These are phyloP conservation scores for Dioszegia crocea DNA, from an alignment of 768 basidiomycete genomes.

Conservation along the genomic window DNA sequence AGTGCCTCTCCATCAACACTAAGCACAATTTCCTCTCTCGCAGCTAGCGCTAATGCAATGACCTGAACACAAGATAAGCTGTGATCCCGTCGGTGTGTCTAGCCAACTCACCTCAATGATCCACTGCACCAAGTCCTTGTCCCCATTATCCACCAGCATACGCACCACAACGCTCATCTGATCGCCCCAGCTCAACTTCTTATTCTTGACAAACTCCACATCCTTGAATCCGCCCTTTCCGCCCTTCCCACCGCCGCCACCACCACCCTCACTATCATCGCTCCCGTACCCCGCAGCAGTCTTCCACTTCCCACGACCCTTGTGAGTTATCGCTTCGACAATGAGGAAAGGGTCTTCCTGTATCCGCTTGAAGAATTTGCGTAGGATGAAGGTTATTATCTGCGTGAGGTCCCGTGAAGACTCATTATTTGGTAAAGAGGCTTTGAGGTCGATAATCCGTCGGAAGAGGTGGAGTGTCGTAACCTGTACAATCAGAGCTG, in stretches of 20 bases:
- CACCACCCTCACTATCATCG: slow-evolving; percentile 40
- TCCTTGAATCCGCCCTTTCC: slow-evolving; percentile 54
- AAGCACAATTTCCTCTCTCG: slow-evolving; percentile 50
- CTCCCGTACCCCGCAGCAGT: slow-evolving; percentile 33
- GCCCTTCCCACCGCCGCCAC: slow-evolving; percentile 37
- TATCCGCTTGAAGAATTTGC: slow-evolving; percentile 90
- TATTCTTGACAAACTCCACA: slow-evolving; percentile 74
- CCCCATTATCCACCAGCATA: slow-evolving; percentile 64
- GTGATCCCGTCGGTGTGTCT: no score
- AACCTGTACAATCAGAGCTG: slow-evolving; percentile 63
- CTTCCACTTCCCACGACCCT: slow-evolving; percentile 34
- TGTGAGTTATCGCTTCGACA: slow-evolving; percentile 65
- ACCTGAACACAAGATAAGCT: slow-evolving; percentile 4
- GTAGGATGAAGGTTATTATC: slow-evolving; percentile 78
- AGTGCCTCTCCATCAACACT: slow-evolving; percentile 42
- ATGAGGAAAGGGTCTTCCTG: slow-evolving; percentile 78
- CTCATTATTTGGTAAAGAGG: slow-evolving; percentile 66
- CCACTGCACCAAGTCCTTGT: slow-evolving; percentile 69
- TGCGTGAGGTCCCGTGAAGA: slow-evolving; percentile 76
- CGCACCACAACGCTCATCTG: slow-evolving; percentile 82
- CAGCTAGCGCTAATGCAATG: slow-evolving; percentile 44
- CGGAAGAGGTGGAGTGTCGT: slow-evolving; percentile 86
- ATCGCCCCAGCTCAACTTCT: slow-evolving; percentile 71
- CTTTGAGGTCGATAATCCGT: slow-evolving; percentile 73
- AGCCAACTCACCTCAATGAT: slow-evolving; percentile 65